These are phyloP conservation scores for Endotrypanum monterogeii DNA, from an alignment of 208 protist genomes.

Conservation along the genomic window DNA sequence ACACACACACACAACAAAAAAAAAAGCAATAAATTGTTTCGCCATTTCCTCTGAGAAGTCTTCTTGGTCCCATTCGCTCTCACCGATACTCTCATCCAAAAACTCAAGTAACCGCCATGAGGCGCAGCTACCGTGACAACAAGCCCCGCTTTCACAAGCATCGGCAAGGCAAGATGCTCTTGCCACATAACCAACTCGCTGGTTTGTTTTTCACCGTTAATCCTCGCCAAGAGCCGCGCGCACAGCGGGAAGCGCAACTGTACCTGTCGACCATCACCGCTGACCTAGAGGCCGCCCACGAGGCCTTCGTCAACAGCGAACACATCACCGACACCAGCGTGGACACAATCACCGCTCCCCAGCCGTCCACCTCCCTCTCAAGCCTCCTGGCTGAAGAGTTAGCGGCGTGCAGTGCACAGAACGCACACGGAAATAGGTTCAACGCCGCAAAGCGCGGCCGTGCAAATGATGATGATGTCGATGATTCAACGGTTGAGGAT, in stretches of 20 bases:
- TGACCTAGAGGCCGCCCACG: constrained; percentile 44
- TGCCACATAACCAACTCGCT: constrained; percentile 60
- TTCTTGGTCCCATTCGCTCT: background rate
- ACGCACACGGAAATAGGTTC: constrained; percentile 21
- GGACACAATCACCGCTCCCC: background rate
- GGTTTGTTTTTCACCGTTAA: constrained; percentile 80
- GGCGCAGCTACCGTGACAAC: constrained; percentile 49
- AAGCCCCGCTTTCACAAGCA: constrained; percentile 73
- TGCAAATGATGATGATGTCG: constrained; percentile 3
- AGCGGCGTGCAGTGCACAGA: constrained; percentile 20
- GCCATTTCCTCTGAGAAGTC: background rate
- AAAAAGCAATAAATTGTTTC: background rate
- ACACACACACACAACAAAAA: background rate
- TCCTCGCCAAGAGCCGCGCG: constrained; percentile 58
- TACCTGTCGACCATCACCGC: constrained; percentile 62
- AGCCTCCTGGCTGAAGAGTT: constrained; percentile 39
- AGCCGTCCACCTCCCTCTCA: constrained; percentile 24
- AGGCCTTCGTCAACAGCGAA: constrained; percentile 9
- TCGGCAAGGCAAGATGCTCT: constrained; percentile 58
- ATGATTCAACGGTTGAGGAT: constrained; percentile 7
- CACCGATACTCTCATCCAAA: background rate
- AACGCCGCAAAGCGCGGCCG: constrained; percentile 22
- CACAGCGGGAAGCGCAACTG: constrained; percentile 71
- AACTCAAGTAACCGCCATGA: constrained; percentile 6
- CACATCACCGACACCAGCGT: background rate